A percentile compares a stretch with the other conserved stretches of the same genome.
These are phyloP conservation scores for Talaromyces verruculosus DNA, from an alignment of 2,329 filamentous ascomycete genomes.

Conservation along the genomic window DNA sequence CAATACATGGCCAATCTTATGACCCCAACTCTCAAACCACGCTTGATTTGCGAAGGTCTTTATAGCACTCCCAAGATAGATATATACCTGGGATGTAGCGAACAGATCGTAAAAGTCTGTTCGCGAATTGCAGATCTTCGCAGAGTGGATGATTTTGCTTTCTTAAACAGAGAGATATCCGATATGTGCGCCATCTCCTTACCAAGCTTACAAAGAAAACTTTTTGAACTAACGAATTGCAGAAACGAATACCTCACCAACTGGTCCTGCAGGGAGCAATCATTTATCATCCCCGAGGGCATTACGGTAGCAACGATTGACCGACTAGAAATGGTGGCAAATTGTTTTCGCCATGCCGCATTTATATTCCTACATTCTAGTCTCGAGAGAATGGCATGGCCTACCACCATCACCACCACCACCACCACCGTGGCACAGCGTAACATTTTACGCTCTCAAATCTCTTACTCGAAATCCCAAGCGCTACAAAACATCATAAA, in stretches of 20 bases:
- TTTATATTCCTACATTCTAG: constrained; percentile 40
- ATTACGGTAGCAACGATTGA: constrained; percentile 29
- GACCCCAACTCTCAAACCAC: constrained; percentile 31
- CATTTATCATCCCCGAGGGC: constrained; percentile 35
- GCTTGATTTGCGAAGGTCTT: constrained; percentile 26
- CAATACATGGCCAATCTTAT: constrained; percentile 38
- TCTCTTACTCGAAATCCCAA: constrained; percentile 31
- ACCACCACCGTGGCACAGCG: not conserved
- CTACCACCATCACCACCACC: not conserved
- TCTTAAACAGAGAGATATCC: constrained; percentile 29
- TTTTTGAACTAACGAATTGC: not conserved
- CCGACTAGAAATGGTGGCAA: constrained; percentile 38
- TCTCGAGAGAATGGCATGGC: constrained; percentile 31
- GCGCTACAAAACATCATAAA: constrained; percentile 32
- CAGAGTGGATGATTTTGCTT: constrained; percentile 7
- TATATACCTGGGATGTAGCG: constrained; percentile 41
- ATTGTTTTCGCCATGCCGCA: constrained; percentile 40
- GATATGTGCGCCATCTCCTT: constrained; percentile 30
- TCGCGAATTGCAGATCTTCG: constrained; percentile 36
- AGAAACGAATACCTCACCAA: constrained; percentile 36
- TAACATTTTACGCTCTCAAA: constrained; percentile 21
- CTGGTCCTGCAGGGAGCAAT: constrained; percentile 32
- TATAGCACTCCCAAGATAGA: constrained; percentile 34
- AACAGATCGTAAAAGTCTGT: constrained; percentile 38
- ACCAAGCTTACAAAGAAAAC: not conserved